A percentile compares a stretch with the other conserved stretches of the same genome.
Conservation (phyloP, 2,329 filamentous ascomycete genomes). For the Xylariaceae sp. region DNA sequence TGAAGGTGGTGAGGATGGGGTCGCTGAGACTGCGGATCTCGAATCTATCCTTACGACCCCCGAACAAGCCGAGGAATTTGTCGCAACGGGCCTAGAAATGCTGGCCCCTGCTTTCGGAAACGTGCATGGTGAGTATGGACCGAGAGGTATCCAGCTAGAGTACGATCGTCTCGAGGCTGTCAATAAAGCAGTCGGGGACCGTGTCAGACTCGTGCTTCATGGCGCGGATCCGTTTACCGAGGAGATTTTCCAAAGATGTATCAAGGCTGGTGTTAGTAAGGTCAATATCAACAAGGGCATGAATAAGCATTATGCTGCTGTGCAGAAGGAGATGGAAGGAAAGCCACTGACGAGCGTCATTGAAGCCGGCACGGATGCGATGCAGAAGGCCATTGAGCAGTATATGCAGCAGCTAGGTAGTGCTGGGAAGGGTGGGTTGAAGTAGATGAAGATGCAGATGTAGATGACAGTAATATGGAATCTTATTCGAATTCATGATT, state of each 20-base stretch:
- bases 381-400: constrained; percentile 48
- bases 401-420: constrained; percentile 46
- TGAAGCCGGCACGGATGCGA: constrained; percentile 44
- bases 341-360: constrained; percentile 48
- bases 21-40: constrained; percentile 50
- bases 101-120: constrained; percentile 68
- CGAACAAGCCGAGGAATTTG: constrained; percentile 63
- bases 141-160: constrained; percentile 36
- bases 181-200: constrained; percentile 42
- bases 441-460: background rate
- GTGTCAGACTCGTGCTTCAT: constrained; percentile 47
- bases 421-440: constrained; percentile 39
- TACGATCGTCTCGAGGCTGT: constrained; percentile 36
- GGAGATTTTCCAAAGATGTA: constrained; percentile 44
- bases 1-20: constrained; percentile 64
- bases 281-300: constrained; percentile 53
- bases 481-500: no score
- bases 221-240: constrained; percentile 47
- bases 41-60: constrained; percentile 55
- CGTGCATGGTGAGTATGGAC: constrained; percentile 66
- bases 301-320: constrained; percentile 46
- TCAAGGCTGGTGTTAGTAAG: constrained; percentile 45
- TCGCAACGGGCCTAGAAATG: constrained; percentile 65
- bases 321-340: constrained; percentile 44
- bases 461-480: no score